Base-by-base conservation (phyloP, 176 grass and related monocot species). In the Elaeis guineensis region DNA sequence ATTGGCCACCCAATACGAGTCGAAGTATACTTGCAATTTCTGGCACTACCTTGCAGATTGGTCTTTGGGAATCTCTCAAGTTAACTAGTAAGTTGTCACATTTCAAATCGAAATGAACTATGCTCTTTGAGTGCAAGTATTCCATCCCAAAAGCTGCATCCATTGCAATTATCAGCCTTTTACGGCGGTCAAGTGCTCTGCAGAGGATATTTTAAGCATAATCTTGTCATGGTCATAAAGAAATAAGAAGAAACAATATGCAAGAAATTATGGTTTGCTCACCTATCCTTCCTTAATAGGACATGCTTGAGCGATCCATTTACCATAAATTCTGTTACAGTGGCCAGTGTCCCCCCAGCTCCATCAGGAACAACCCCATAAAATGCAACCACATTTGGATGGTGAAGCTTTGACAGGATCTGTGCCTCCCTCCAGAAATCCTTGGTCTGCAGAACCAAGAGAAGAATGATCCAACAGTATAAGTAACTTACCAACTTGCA, bases 121-220 rank as follows among this genome's bases (percentile, higher is more conserved):
- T 98, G 75, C 83, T 91, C 83, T 86, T 98, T n/a, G 87, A 89
- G 73, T 98, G 93, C 62, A 98, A 64, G 58, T 98, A 92, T 49
- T 98, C 93, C 93, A 98, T 98, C 48, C 93, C 93, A 55, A 90
- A 98, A 63, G 93, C 93, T 29, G 93, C 93, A 80, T 98, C 93
- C 93, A 92, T 92, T 60, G 93, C 82, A 77, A 98, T 98, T 62
- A 91, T 92, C 18, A 98, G 79, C 52, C 70, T 98, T 77, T 80
- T 98, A 58, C 69, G 88, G 62, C 60, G 79, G 80, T 98, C 93
- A 55, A 98, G 81, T 35, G 69, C 35, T 71, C 93, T 98, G 67
- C 57, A 77, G 17, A 80, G 52, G 8, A 2, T 7, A 29, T 67
- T 83, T 49, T 75, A 74, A 80, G 48, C 55, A 55, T 25, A 74